phyloP scores from a whole-genome alignment of 345 rosid species.

The Salix udensis region DNA sequence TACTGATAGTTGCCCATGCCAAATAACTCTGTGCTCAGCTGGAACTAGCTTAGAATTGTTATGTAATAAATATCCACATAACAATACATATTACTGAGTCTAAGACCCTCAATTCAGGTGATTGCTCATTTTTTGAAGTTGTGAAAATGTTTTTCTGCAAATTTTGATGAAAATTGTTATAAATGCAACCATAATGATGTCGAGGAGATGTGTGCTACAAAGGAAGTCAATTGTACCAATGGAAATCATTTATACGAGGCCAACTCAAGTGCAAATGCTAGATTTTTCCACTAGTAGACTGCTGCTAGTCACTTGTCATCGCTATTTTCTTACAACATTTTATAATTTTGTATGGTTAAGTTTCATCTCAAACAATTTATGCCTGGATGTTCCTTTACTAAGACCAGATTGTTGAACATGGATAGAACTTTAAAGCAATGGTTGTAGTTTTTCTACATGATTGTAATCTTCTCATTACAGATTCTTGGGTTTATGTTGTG shows the following conservation, averaged over 20 bases:
- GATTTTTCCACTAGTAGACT: not conserved
- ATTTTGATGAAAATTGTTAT: conserved; percentile 1
- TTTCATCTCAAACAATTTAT: not conserved
- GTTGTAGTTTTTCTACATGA: not conserved
- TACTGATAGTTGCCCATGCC: not conserved
- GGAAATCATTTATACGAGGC: not conserved
- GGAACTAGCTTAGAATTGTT: not conserved
- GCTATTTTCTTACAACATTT: too few species aligned
- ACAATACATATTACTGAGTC: not conserved
- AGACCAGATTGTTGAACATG: not conserved
- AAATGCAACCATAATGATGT: not conserved
- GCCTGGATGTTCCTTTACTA: not conserved
- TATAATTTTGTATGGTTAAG: not conserved
- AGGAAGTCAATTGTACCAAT: not conserved
- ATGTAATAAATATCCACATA: not conserved
- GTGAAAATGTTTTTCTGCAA: not conserved
- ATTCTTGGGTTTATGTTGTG: too few species aligned
- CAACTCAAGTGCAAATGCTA: not conserved
- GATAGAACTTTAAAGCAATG: not conserved
- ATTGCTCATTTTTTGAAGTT: not conserved
- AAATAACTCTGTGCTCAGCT: not conserved
- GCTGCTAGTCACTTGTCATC: too few species aligned
- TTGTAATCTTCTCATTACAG: not conserved
- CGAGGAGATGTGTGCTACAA: not conserved
- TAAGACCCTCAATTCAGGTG: not conserved